Conservation (phyloP, 805 yeast species). For the Kurtzmaniella fragi region DNA sequence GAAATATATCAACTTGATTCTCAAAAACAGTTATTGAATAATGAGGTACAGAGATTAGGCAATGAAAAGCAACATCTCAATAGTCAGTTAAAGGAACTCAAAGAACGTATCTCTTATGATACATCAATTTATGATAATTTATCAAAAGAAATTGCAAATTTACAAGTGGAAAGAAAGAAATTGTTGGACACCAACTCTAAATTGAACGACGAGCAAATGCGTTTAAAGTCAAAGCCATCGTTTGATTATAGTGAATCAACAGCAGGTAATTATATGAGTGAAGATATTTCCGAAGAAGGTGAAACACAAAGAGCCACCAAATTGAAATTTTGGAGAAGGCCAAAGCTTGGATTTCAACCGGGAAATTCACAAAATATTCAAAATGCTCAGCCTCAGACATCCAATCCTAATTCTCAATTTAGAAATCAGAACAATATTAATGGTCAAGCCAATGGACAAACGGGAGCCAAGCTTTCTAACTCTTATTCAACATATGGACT, state of each 20-base stretch:
- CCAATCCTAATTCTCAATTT: too few relatives aligned
- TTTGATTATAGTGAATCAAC: constrained; percentile 2
- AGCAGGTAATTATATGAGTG: constrained; percentile 2
- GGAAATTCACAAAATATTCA: too few relatives aligned
- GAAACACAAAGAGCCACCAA: constrained; percentile 39
- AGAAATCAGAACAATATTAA: neutral
- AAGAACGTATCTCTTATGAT: constrained; percentile 33
- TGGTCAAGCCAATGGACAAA: neutral
- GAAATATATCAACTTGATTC: constrained; percentile 36
- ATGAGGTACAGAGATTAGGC: constrained; percentile 21
- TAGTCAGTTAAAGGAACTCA: constrained; percentile 11
- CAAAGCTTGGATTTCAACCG: constrained; percentile 24
- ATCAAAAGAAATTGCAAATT: constrained; percentile 45
- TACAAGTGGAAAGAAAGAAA: constrained; percentile 43
- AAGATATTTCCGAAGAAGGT: constrained; percentile 15
- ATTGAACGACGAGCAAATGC: constrained; percentile 17
- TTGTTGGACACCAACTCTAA: constrained; percentile 28
- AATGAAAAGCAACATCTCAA: constrained; percentile 19
- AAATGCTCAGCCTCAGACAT: constrained; percentile 1
- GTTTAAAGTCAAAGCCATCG: constrained; percentile 5
- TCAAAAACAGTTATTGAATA: constrained; percentile 16
- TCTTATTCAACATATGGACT: constrained; percentile 1
- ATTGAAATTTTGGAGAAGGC: constrained; percentile 42
- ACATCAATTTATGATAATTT: constrained; percentile 40
- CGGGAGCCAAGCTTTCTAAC: neutral